Percentiles rank a stretch among this genome's conserved stretches.
Evolutionary conservation across 179 eudicot species (phyloP).

Genomic region (Sideroxylon spinosum): DNA sequence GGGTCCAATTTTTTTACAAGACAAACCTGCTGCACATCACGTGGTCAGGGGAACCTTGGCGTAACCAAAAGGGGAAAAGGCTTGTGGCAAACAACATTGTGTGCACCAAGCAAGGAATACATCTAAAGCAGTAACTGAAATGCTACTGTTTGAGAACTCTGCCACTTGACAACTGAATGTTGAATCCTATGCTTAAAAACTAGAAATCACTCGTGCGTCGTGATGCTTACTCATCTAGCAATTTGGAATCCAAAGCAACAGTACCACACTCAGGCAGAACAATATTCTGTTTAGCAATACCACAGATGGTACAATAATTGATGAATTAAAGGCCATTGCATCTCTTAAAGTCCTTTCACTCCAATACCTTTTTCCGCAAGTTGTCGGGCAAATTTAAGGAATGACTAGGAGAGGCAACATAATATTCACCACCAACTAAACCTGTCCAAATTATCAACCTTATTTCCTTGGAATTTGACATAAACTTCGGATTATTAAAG

Average conservation of each 20-base stretch:
- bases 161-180: background rate
- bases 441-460: background rate
- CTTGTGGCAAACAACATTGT: background rate
- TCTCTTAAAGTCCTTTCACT: background rate
- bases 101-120: background rate
- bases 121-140: background rate
- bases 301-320: background rate
- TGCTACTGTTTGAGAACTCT: constrained; percentile 9
- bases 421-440: background rate
- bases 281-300: background rate
- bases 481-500: background rate
- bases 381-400: background rate
- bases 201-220: background rate
- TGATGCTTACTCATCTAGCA: constrained; percentile 11
- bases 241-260: constrained; percentile 8
- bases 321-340: background rate
- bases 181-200: background rate
- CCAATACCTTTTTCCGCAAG: background rate
- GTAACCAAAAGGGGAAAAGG: background rate
- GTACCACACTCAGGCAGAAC: background rate
- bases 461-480: no score
- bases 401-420: background rate
- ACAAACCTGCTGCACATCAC: background rate
- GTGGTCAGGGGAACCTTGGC: constrained; percentile 5
- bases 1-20: background rate